Conservation (phyloP, 1,284 basidiomycete genomes). For the Boletus smithii region DNA sequence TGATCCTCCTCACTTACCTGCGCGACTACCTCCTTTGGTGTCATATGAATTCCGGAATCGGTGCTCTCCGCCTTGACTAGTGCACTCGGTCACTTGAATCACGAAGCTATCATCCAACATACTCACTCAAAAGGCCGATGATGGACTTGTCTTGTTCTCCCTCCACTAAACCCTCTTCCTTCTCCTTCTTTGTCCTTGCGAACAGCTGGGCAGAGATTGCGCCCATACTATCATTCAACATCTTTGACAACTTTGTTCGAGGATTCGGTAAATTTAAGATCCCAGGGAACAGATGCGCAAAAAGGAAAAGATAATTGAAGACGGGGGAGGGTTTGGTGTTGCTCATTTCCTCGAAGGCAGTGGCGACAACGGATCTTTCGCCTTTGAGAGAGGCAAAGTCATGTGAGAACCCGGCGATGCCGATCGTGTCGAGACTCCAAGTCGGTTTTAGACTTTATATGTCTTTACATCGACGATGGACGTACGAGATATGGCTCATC, state of each 20-base stretch:
- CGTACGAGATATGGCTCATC: constrained; percentile 31
- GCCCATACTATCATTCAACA: constrained; percentile 39
- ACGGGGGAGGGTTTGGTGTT: constrained; percentile 26
- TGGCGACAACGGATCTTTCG: constrained; percentile 40
- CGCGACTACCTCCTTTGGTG: constrained; percentile 59
- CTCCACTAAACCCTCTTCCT: constrained; percentile 26
- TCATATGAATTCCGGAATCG: constrained; percentile 29
- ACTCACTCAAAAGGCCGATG: constrained; percentile 51
- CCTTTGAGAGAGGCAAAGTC: constrained; percentile 56
- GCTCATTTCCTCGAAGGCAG: constrained; percentile 46
- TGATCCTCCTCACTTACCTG: constrained; percentile 33
- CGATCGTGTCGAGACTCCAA: constrained; percentile 51
- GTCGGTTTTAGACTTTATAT: not conserved
- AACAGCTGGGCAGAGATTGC: constrained; percentile 47
- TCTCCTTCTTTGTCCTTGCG: constrained; percentile 41
- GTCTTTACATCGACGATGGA: not conserved
- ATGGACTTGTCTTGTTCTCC: constrained; percentile 45
- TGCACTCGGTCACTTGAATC: not conserved
- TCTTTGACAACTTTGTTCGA: constrained; percentile 34
- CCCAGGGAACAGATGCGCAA: constrained; percentile 44
- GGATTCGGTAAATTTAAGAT: constrained; percentile 45
- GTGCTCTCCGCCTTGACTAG: constrained; percentile 52
- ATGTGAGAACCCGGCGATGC: constrained; percentile 58
- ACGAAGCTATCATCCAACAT: not conserved
- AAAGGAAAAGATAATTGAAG: constrained; percentile 37